These are phyloP conservation scores for Neurospora discreta DNA, from an alignment of 495 filamentous ascomycete species.

Conservation along the genomic window DNA sequence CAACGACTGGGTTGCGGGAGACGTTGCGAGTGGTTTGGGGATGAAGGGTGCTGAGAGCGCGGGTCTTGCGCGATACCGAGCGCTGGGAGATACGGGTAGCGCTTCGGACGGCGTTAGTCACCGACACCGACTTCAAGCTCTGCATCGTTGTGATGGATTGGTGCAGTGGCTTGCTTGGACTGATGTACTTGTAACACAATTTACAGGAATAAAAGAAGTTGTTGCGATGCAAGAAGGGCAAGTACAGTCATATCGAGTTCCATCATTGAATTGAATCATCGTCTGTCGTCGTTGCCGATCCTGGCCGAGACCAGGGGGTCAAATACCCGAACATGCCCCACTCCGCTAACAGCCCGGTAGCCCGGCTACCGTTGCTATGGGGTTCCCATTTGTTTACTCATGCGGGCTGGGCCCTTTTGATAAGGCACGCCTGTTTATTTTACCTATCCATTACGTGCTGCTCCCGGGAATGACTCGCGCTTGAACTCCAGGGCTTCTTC, in stretches of 20 bases:
- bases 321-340: neutral
- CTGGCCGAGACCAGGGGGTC: neutral
- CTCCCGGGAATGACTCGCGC: neutral
- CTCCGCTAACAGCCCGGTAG: neutral
- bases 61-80: neutral
- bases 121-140: slow-evolving; percentile 5
- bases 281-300: neutral
- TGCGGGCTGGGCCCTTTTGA: neutral
- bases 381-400: neutral
- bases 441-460: neutral
- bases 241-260: neutral
- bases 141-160: slow-evolving; percentile 17
- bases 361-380: neutral
- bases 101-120: slow-evolving; percentile 11
- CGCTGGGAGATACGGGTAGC: slow-evolving; percentile 3
- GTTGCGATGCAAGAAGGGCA: neutral
- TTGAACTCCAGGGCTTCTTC: neutral
- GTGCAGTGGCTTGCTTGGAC: neutral
- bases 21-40: neutral
- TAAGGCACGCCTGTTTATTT: neutral
- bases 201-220: neutral
- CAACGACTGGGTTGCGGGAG: neutral
- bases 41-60: neutral
- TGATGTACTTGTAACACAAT: neutral
- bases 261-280: neutral